Conservation (phyloP, 1,139 yeast species). For the Zygoascus meyerae region DNA sequence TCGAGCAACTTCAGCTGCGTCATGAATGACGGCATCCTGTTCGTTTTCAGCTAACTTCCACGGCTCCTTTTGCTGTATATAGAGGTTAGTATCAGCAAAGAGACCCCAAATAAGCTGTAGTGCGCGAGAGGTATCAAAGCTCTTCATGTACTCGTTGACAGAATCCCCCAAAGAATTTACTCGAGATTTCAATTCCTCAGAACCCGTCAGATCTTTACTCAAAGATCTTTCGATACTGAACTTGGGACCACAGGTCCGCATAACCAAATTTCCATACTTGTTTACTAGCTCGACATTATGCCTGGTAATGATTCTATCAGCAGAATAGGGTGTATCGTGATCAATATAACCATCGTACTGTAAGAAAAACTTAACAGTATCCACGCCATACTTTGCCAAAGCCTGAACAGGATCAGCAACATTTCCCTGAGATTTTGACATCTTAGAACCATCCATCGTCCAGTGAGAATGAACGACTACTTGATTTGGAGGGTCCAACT, state of each 20-base stretch:
- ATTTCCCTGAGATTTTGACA: slow-evolving; percentile 91
- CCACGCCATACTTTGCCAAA: slow-evolving; percentile 52
- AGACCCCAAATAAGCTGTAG: slow-evolving; percentile 54
- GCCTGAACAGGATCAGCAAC: slow-evolving; percentile 86
- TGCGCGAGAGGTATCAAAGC: slow-evolving; percentile 56
- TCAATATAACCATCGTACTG: slow-evolving; percentile 70
- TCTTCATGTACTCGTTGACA: slow-evolving; percentile 42
- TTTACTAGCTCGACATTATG: slow-evolving; percentile 59
- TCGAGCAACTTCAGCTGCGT: slow-evolving; percentile 68
- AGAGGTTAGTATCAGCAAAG: slow-evolving; percentile 56
- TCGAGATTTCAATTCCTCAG: neutral
- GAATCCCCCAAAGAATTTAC: slow-evolving; percentile 27
- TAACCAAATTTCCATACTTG: slow-evolving; percentile 74
- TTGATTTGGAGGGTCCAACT: slow-evolving; percentile 59
- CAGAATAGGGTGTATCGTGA: slow-evolving; percentile 74
- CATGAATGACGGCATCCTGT: slow-evolving; percentile 45
- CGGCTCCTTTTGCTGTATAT: slow-evolving; percentile 50
- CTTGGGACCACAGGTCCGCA: slow-evolving; percentile 66
- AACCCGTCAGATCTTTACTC: slow-evolving; percentile 6
- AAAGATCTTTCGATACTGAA: slow-evolving; percentile 46
- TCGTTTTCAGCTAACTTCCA: slow-evolving; percentile 40
- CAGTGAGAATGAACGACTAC: slow-evolving; percentile 92
- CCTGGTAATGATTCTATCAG: slow-evolving; percentile 52
- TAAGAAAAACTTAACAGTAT: slow-evolving; percentile 69
- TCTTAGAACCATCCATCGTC: slow-evolving; percentile 82